A percentile compares a stretch with the other conserved stretches of the same genome.
Evolutionary conservation across 2,329 filamentous ascomycete genomes (phyloP).

Genomic region (Orbilia oligospora): DNA sequence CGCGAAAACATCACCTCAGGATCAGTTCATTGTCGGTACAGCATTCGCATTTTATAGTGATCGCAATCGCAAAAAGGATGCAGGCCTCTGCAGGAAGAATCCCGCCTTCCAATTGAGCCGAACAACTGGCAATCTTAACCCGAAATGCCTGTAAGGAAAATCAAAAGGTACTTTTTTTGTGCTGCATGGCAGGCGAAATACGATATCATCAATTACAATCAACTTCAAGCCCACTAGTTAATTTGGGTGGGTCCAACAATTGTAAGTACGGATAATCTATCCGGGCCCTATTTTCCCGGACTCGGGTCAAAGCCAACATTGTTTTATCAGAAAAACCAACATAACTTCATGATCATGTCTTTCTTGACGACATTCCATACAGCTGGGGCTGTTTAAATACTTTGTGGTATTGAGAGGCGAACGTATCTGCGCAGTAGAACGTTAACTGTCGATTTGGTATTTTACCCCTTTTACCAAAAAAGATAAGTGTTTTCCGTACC

Average conservation of each 20-base stretch:
- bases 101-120: constrained; percentile 44
- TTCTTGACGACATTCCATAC: not conserved
- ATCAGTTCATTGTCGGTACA: constrained; percentile 37
- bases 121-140: constrained; percentile 48
- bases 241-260: constrained; percentile 19
- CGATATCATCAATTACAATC: constrained; percentile 26
- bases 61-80: constrained; percentile 5
- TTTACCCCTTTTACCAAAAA: constrained; percentile 33
- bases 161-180: constrained; percentile 8
- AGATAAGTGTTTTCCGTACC: not conserved
- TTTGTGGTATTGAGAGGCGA: not conserved
- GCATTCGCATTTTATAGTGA: constrained; percentile 15
- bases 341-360: constrained; percentile 1
- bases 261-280: constrained; percentile 46
- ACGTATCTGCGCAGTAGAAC: not conserved
- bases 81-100: constrained; percentile 36
- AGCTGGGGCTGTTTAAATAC: constrained; percentile 7
- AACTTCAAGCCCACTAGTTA: constrained; percentile 3
- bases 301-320: constrained; percentile 34
- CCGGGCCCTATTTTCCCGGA: constrained; percentile 44
- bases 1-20: constrained; percentile 27
- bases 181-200: constrained; percentile 37
- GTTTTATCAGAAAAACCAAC: constrained; percentile 36
- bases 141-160: constrained; percentile 11
- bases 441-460: not conserved